Evolutionary conservation across 148 eudicot species (phyloP).

Genomic region (Heliosperma pusillum): DNA sequence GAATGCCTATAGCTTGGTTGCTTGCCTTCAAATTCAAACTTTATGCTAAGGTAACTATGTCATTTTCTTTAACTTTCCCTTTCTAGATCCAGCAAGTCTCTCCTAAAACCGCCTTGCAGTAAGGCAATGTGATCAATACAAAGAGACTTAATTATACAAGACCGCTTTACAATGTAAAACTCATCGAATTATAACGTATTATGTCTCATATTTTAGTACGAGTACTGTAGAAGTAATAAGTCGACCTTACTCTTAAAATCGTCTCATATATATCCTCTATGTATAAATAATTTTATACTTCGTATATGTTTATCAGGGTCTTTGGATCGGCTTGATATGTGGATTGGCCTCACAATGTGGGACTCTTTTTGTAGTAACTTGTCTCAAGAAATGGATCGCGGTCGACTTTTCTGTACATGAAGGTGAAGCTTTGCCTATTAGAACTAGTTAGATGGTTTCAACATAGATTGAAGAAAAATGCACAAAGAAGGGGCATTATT

Average conservation of each 20-base stretch:
- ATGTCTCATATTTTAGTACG: too few relatives aligned
- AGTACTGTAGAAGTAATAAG: too few relatives aligned
- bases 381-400: constrained; percentile 20
- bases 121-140: too few relatives aligned
- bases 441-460: background rate
- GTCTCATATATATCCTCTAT: too few relatives aligned
- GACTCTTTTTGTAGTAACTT: constrained; percentile 18
- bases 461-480: too few relatives aligned
- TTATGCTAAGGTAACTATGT: constrained; percentile 46
- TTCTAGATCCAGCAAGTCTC: background rate
- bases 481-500: too few relatives aligned
- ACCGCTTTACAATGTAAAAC: too few relatives aligned
- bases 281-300: too few relatives aligned
- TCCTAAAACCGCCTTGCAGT: too few relatives aligned
- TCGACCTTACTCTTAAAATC: too few relatives aligned
- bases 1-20: constrained; percentile 63
- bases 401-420: constrained; percentile 6
- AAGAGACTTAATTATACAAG: too few relatives aligned
- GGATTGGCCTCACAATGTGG: constrained; percentile 22
- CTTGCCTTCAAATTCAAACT: constrained; percentile 58
- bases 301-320: constrained; percentile 25
- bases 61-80: background rate
- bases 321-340: constrained; percentile 32
- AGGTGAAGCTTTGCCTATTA: background rate
- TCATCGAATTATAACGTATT: too few relatives aligned